Base-by-base conservation (phyloP, 805 yeast species). In the Komagataella pastoris region DNA sequence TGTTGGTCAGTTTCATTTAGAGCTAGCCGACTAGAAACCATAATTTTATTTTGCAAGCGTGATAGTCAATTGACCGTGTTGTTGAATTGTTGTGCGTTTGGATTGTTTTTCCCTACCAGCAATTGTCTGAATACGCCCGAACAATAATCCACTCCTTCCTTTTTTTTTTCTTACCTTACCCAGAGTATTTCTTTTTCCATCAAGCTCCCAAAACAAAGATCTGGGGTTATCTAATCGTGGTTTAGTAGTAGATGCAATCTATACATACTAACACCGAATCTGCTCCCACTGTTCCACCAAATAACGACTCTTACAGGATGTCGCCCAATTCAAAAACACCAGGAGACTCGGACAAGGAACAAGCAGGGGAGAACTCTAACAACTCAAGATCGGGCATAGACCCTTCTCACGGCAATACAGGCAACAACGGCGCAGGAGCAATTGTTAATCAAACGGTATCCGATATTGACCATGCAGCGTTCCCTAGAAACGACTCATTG, bases 401-500 rank as follows among this genome's bases (percentile, higher is more conserved):
- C 14, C 40, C 40, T 10, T 30, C 40, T 30, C 40, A 30, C 14
- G 8, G 40, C 40, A 30, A 30, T 30, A 5, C 40, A 30, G 14
- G 14, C 14, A 30, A 30, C 14, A 30, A 30, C 40, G 14, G 40
- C 40, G 4, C 40, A 30, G 40, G 40, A 30, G 14, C 40, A 8
- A 30, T 10, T 14, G 40, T 14, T 10, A 30, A 10, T 30, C 40
- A 30, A 30, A 12, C 14, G 40, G 40, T 30, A 30, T 30, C 40
- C 4, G 40, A 30, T 14, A 30, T 30, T 30, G 40, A 30, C 14
- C 40, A 30, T 10, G 54, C 57, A 3, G 50, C 56, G 48, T 61
- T 56, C 48, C 62, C 64, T 6, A 57, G 65, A 24, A 63, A 63
- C 49, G 66, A 63, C 50, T 58, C 63, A 23, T 57, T 63, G 40